Percentiles rank a stretch among this genome's conserved stretches.
These are phyloP conservation scores for Scenedesmus sp. DNA, from an alignment of 163 green algal genomes.

Conservation along the genomic window DNA sequence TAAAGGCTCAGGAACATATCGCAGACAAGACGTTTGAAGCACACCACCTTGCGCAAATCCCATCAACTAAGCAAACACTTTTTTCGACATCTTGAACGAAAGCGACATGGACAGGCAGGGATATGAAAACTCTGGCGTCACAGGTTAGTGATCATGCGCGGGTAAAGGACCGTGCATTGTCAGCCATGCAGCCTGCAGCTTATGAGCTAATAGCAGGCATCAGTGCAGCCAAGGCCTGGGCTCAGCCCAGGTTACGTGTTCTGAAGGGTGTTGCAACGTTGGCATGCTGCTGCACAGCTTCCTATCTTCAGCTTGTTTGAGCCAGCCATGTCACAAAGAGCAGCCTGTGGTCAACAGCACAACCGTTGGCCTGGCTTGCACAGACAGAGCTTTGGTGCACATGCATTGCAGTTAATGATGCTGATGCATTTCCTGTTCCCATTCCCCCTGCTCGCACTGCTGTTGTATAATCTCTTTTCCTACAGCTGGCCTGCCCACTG, in stretches of 20 bases:
- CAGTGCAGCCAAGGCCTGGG: too few relatives aligned
- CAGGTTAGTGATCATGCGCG: neutral
- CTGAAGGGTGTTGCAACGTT: too few relatives aligned
- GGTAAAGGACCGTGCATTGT: neutral
- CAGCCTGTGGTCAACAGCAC: neutral
- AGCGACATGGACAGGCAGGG: neutral
- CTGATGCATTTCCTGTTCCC: neutral
- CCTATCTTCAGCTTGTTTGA: too few relatives aligned
- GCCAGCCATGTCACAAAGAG: too few relatives aligned
- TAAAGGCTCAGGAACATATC: neutral
- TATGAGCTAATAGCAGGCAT: too few relatives aligned
- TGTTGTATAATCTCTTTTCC: neutral
- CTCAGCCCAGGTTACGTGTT: too few relatives aligned
- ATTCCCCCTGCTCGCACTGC: neutral
- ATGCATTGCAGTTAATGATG: neutral
- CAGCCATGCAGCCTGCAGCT: neutral
- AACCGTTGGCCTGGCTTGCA: too few relatives aligned
- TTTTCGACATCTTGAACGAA: too few relatives aligned
- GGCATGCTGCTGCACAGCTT: too few relatives aligned
- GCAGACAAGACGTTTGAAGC: neutral
- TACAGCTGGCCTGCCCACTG: neutral
- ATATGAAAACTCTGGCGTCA: neutral
- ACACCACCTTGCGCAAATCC: neutral
- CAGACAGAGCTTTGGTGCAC: neutral
- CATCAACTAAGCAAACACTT: too few relatives aligned